Percentiles rank a stretch among this genome's conserved stretches.
phyloP scores from a whole-genome alignment of 331 rosid species.

The Acacia concinna region DNA sequence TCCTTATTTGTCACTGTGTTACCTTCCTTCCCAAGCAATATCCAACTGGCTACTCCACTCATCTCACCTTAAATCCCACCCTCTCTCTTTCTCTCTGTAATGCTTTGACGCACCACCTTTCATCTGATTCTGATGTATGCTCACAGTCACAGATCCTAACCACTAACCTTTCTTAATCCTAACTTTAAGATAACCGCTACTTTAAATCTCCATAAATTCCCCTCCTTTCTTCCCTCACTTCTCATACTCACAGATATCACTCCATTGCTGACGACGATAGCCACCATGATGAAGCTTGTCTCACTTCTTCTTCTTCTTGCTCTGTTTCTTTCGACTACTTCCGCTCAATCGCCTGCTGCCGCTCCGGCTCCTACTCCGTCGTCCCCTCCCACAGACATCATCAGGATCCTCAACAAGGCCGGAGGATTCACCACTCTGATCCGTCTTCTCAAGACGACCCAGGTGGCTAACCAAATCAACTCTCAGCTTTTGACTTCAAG shows the following conservation, averaged over 20 bases:
- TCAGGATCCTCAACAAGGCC: constrained; percentile 70
- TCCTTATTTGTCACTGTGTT: constrained; percentile 28
- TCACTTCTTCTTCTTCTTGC: constrained; percentile 42
- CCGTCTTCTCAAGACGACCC: constrained; percentile 68
- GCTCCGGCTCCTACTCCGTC: constrained; percentile 49
- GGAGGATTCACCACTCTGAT: constrained; percentile 65
- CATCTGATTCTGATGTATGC: constrained; percentile 35
- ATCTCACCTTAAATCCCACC: not conserved
- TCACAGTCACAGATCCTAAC: constrained; percentile 38
- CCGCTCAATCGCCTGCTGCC: constrained; percentile 50
- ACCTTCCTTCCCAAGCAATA: constrained; percentile 76
- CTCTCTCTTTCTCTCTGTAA: constrained; percentile 14
- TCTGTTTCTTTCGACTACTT: constrained; percentile 24
- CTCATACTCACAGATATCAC: constrained; percentile 23
- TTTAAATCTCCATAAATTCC: constrained; percentile 38
- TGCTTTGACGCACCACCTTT: constrained; percentile 47
- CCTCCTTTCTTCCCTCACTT: constrained; percentile 19
- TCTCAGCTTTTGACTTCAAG: constrained; percentile 61
- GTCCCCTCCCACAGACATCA: constrained; percentile 61
- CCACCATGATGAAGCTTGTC: constrained; percentile 29
- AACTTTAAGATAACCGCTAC: constrained; percentile 23
- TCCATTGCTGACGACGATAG: not conserved
- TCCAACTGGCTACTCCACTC: constrained; percentile 42
- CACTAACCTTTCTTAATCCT: constrained; percentile 41
- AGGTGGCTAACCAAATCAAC: constrained; percentile 65